These are phyloP conservation scores for Incumbomyces lentus DNA, from an alignment of 2,329 filamentous ascomycete genomes.

Conservation along the genomic window DNA sequence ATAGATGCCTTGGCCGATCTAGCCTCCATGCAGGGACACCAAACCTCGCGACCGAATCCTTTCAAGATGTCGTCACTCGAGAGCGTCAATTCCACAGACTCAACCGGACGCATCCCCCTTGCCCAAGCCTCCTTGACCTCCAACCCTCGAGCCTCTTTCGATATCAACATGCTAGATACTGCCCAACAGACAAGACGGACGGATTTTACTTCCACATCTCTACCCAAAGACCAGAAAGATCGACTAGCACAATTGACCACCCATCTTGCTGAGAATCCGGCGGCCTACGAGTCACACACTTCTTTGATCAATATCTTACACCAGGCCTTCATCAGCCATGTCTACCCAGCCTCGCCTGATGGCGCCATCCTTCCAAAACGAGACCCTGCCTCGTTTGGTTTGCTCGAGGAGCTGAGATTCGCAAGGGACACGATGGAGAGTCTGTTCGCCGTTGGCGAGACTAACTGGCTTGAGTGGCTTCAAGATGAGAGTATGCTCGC, in stretches of 20 bases:
- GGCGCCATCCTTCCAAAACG: constrained; percentile 28
- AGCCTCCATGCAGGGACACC: constrained; percentile 38
- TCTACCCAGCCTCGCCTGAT: constrained; percentile 33
- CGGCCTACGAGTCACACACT: constrained; percentile 37
- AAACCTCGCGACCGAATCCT: constrained; percentile 31
- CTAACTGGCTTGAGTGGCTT: constrained; percentile 54
- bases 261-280: constrained; percentile 36
- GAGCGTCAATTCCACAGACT: constrained; percentile 3
- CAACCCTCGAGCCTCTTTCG: constrained; percentile 31
- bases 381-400: constrained; percentile 36
- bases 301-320: constrained; percentile 39
- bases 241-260: constrained; percentile 31
- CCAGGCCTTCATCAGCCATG: constrained; percentile 37
- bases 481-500: constrained; percentile 52
- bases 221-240: constrained; percentile 31
- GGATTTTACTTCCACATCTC: constrained; percentile 33
- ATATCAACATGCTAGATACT: constrained; percentile 36
- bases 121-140: constrained; percentile 13
- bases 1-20: constrained; percentile 41
- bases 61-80: constrained; percentile 18
- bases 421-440: constrained; percentile 50
- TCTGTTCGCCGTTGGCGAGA: constrained; percentile 53
- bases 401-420: constrained; percentile 36
- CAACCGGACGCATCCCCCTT: constrained; percentile 9
- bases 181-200: constrained; percentile 29